Conservation (phyloP, 2,329 filamentous ascomycete genomes). For the Talaromyces sp. region DNA sequence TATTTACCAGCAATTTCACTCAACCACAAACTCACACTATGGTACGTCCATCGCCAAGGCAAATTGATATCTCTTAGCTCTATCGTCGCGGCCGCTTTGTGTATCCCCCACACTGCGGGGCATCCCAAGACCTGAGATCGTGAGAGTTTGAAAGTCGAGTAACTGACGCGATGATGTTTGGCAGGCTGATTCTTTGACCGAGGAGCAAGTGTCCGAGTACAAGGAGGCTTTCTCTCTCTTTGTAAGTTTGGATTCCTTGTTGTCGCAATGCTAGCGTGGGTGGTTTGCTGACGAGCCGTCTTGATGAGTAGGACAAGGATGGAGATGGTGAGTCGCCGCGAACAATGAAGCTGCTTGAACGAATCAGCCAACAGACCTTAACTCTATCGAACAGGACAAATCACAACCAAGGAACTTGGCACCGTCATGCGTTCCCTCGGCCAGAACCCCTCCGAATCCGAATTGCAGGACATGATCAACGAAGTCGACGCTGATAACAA, state of each 20-base stretch:
- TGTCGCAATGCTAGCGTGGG: neutral
- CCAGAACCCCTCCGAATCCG: slow-evolving; percentile 85
- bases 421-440: slow-evolving; percentile 88
- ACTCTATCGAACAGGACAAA: slow-evolving; percentile 61
- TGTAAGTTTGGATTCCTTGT: slow-evolving; percentile 61
- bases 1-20: slow-evolving; percentile 6
- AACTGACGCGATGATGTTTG: slow-evolving; percentile 26
- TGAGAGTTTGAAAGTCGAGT: neutral
- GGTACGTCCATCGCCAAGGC: slow-evolving; percentile 6
- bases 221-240: slow-evolving; percentile 99
- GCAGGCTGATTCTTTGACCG: slow-evolving; percentile 95
- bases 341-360: neutral
- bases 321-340: slow-evolving; percentile 70
- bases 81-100: slow-evolving; percentile 8
- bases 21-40: slow-evolving; percentile 7
- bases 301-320: slow-evolving; percentile 69
- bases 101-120: slow-evolving; percentile 35
- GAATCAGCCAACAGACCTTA: neutral
- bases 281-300: slow-evolving; percentile 14
- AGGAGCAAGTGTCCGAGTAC: slow-evolving; percentile 99
- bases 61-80: neutral
- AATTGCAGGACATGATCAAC: slow-evolving; percentile 92
- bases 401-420: slow-evolving; percentile 85
- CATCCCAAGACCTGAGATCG: slow-evolving; percentile 18
- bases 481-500: slow-evolving; percentile 92